Conservation (phyloP, 768 basidiomycete species). For the Suillus brevipes region DNA sequence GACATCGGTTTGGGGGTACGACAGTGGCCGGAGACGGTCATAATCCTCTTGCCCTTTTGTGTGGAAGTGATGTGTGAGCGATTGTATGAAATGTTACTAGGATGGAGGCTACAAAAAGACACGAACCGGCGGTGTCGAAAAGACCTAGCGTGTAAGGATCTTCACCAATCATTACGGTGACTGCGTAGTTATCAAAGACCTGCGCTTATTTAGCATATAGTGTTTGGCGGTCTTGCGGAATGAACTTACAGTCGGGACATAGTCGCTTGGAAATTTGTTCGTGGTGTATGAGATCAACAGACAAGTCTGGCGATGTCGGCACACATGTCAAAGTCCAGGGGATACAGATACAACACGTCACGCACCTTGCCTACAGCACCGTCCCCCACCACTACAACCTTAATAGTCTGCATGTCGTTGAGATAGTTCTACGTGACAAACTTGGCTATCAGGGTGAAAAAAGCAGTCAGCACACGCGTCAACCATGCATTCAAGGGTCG, state of each 20-base stretch:
- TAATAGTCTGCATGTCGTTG: conserved; percentile 86
- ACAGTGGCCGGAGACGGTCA: conserved; percentile 96
- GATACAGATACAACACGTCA: conserved; percentile 13
- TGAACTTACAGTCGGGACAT: conserved; percentile 89
- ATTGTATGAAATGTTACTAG: conserved; percentile 10
- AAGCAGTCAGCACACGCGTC: conserved; percentile 15
- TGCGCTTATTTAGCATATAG: conserved; percentile 31
- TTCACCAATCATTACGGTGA: conserved; percentile 99
- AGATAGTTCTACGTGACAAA: conserved; percentile 19
- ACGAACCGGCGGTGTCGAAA: conserved; percentile 97
- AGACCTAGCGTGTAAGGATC: conserved; percentile 98
- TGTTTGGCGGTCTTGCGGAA: conserved; percentile 4
- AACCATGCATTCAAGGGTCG: conserved; percentile 25
- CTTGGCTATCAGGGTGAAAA: conserved; percentile 13
- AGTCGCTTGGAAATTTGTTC: conserved; percentile 98
- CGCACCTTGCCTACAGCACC: conserved; percentile 97
- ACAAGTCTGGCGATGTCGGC: conserved; percentile 65
- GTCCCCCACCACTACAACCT: conserved; percentile 97
- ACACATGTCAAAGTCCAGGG: neutral
- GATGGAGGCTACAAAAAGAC: neutral
- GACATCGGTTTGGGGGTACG: conserved; percentile 99
- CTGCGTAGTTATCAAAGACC: conserved; percentile 98
- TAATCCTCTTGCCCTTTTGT: conserved; percentile 97
- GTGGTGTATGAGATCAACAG: conserved; percentile 96
- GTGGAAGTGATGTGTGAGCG: conserved; percentile 18